Conservation (phyloP, 768 basidiomycete genomes). For the Rhizopogon vesiculosus region DNA sequence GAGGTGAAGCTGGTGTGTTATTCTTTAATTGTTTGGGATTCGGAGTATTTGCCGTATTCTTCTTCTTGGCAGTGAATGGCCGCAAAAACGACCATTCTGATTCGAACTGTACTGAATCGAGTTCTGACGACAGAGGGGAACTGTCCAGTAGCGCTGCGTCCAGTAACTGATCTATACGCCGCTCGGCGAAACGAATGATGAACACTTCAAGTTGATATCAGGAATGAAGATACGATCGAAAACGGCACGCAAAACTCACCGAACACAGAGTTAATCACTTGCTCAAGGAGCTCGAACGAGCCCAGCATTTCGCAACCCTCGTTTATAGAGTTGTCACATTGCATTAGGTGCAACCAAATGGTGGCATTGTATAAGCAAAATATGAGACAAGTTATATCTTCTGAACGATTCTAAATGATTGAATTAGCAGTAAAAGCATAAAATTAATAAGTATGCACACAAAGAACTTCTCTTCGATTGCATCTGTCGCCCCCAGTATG, state of each 20-base stretch:
- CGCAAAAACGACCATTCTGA: conserved; percentile 92
- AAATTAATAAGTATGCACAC: conserved; percentile 42
- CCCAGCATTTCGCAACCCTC: conserved; percentile 81
- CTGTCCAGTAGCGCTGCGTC: conserved; percentile 83
- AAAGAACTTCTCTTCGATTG: conserved; percentile 89
- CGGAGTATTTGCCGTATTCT: conserved; percentile 25
- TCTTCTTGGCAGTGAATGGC: conserved; percentile 65
- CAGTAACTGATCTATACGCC: conserved; percentile 80
- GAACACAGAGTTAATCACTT: conserved; percentile 92
- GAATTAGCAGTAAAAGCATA: conserved; percentile 2
- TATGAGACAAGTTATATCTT: conserved; percentile 80
- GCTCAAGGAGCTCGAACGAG: conserved; percentile 82
- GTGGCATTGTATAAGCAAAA: conserved; percentile 96
- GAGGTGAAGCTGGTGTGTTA: conserved; percentile 41
- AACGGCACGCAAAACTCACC: conserved; percentile 41
- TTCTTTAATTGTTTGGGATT: conserved; percentile 26
- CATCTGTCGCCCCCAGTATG: conserved; percentile 84
- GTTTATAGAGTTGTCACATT: conserved; percentile 75
- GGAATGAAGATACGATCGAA: conserved; percentile 3
- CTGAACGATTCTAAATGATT: conserved; percentile 61
- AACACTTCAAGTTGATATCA: conserved; percentile 56
- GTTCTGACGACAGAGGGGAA: conserved; percentile 69
- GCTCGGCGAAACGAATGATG: conserved; percentile 89
- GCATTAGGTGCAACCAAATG: conserved; percentile 86
- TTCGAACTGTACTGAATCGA: conserved; percentile 86